Percentiles rank a stretch among this genome's conserved stretches.
Conservation (phyloP, 345 rosid genomes). For the Eucalyptus dawsonii region DNA sequence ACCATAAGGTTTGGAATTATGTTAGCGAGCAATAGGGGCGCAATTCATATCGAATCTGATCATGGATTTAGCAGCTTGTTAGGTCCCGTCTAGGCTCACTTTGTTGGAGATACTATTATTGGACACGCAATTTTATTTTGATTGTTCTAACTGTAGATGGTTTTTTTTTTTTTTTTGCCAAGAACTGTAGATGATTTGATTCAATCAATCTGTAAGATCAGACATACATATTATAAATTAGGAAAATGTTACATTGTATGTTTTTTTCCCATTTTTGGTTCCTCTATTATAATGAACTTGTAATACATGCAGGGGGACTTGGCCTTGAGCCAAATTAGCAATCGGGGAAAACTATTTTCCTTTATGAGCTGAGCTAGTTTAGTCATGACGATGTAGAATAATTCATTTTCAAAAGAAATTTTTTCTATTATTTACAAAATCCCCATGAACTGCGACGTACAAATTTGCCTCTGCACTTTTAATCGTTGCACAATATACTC, state of each 20-base stretch:
- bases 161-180: too few species aligned
- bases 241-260: too few species aligned
- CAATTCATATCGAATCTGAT: background rate
- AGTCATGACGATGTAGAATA: background rate
- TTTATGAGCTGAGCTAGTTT: background rate
- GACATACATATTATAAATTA: too few species aligned
- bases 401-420: background rate
- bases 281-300: too few species aligned
- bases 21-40: background rate
- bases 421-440: background rate
- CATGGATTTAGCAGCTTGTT: background rate
- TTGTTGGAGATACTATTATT: too few species aligned
- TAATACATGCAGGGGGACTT: too few species aligned
- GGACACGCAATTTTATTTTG: too few species aligned
- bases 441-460: background rate
- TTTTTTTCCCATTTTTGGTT: too few species aligned
- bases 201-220: rapidly evolving
- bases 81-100: background rate
- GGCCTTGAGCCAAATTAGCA: background rate
- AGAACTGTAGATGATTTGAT: rapidly evolving
- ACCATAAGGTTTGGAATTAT: background rate
- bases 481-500: background rate
- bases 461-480: background rate
- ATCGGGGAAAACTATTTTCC: background rate
- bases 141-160: too few species aligned